These are phyloP conservation scores for Trichoderma sp. DNA, from an alignment of 2,329 filamentous ascomycete species.

Conservation along the genomic window DNA sequence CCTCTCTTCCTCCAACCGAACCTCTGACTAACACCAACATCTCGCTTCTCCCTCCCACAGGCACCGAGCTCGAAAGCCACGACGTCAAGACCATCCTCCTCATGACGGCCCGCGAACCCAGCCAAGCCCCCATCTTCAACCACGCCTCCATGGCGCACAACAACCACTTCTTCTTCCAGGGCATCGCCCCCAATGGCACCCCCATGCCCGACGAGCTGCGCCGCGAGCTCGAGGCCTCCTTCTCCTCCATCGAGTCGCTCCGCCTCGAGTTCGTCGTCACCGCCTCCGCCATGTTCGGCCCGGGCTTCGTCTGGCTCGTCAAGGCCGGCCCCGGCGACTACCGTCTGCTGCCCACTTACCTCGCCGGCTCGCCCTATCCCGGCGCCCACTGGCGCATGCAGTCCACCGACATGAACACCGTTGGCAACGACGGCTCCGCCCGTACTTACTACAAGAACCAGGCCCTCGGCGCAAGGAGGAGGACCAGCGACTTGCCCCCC, in stretches of 20 bases:
- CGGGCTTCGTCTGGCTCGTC: constrained; percentile 95
- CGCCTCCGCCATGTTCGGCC: constrained; percentile 89
- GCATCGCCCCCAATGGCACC: constrained; percentile 42
- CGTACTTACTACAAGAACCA: constrained; percentile 40
- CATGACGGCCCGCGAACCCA: constrained; percentile 73
- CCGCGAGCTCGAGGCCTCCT: constrained; percentile 62
- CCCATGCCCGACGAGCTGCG: constrained; percentile 56
- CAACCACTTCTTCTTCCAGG: constrained; percentile 77
- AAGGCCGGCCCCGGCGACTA: constrained; percentile 48
- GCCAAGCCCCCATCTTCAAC: constrained; percentile 82
- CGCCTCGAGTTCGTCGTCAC: constrained; percentile 75
- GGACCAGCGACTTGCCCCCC: constrained; percentile 46
- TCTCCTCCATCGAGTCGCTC: constrained; percentile 80
- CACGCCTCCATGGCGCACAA: constrained; percentile 95
- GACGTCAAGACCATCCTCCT: constrained; percentile 66
- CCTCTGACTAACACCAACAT: not conserved
- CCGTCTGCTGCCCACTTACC: constrained; percentile 82
- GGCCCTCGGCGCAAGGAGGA: constrained; percentile 29
- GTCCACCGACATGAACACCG: constrained; percentile 66
- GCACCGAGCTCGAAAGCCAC: constrained; percentile 60
- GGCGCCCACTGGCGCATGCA: constrained; percentile 78
- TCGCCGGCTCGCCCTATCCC: constrained; percentile 83
- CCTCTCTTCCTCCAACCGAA: not conserved
- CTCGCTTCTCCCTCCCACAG: constrained; percentile 48
- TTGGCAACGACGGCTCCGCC: constrained; percentile 40